Base-by-base conservation (phyloP, 345 rosid species). In the Viola odorata region DNA sequence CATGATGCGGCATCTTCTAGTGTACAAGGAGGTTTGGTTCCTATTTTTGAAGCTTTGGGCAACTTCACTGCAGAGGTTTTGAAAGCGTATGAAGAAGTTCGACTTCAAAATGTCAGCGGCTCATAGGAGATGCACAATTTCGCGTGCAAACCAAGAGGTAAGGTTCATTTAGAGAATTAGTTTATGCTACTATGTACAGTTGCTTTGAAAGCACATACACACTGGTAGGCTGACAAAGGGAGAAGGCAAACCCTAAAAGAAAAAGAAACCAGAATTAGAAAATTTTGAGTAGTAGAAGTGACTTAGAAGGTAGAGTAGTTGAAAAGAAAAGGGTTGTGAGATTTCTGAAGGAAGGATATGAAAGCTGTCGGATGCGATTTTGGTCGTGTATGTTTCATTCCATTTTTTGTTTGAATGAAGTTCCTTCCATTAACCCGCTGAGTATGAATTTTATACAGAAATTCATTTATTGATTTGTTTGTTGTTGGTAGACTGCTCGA, bases 1-100 rank as follows among this genome's bases (percentile, higher is more conserved):
- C 78, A 82, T 37, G 80, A 71, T 73, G 95, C 91, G 36, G 92
- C 96, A 60, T 87, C 98, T 3, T 82, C 74, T 49, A 92, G 94
- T 72, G 61, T 92, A 57, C 89, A 87, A 67, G 84, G 80, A 15
- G 98, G 98, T 41, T 64, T 92, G 74, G 77, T 84, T 32, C 96
- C 96, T 8, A 87, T 92, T 66, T 92, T 92, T 57, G 88, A 87
- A 73, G 86, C 94, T 54, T 67, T 92, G 74, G 86, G 86, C 55
- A 79, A 69, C 60, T 92, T 89, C 69, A 87, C 83, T 53, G 73
- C 94, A n/a, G 94, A 92, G 65, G 82, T 78, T 58, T 70, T 87
- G 78, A 79, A 79, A 80, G 91, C 84, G 68, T 88, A 89, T 32
- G 94, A 85, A 55, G 82, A 87, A 69, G 91, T 92, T 60, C 75